These are phyloP conservation scores for Diospyros lotus DNA, from an alignment of 148 eudicot species.

Conservation along the genomic window DNA sequence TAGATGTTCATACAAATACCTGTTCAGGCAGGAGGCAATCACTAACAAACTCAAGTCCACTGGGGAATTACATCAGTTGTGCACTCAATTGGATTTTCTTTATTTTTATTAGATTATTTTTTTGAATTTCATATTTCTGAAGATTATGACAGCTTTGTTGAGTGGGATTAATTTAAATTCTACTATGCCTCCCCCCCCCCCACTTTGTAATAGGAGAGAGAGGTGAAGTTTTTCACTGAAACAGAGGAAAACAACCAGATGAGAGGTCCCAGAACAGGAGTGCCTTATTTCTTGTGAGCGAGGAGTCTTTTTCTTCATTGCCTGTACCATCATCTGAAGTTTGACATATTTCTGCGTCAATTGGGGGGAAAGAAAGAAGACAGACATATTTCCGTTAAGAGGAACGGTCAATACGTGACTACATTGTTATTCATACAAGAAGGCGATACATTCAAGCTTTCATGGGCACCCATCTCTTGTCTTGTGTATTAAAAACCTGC, in stretches of 20 bases:
- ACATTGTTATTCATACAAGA: slow-evolving; percentile 10
- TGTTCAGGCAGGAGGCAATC: background rate
- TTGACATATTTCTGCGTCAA: slow-evolving; percentile 8
- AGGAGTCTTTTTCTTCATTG: slow-evolving; percentile 22
- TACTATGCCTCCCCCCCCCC: background rate
- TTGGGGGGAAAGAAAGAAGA: slow-evolving; percentile 2
- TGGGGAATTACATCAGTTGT: slow-evolving; percentile 5
- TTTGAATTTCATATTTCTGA: background rate
- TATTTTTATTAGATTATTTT: background rate
- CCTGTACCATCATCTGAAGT: slow-evolving; percentile 16
- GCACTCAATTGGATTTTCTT: background rate
- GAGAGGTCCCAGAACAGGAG: slow-evolving; percentile 99
- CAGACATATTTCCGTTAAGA: background rate
- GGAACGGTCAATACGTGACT: slow-evolving; percentile 18
- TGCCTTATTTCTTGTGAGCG: slow-evolving; percentile 81
- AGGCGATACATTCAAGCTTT: slow-evolving; percentile 10
- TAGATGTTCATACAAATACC: background rate
- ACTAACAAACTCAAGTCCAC: background rate
- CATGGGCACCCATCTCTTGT: slow-evolving; percentile 10
- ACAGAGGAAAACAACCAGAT: slow-evolving; percentile 99
- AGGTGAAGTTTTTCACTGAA: slow-evolving; percentile 97
- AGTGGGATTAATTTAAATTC: background rate
- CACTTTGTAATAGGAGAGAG: slow-evolving; percentile 67
- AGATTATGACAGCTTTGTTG: background rate
- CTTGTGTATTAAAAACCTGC: slow-evolving; percentile 14